Base-by-base conservation (phyloP, 257 asterid genomes). In the Echites panduratus region DNA sequence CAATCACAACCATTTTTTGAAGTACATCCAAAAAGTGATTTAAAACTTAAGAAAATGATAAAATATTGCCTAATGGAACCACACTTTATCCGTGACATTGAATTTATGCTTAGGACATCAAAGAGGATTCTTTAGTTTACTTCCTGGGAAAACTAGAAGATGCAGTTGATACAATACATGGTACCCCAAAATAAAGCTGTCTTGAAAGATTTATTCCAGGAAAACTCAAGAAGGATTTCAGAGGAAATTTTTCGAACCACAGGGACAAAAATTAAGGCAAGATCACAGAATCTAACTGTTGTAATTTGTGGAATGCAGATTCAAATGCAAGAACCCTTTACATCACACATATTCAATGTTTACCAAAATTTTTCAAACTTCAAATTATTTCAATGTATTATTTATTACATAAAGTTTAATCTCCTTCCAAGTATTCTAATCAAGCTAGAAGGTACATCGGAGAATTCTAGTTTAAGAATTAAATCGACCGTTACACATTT, bases 1-100 rank as follows among this genome's bases (percentile, higher is more conserved):
- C 43, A 53, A 16, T 63, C 68, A 63, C 47, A 63, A 19, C 68
- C 68, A 35, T 20, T 62, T 63, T 63, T 7, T 63, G 26, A 35
- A 35, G 49, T 19, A 35, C 69, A 38, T 38, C 24, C 47, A 40
- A 5, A 19, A 38, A 20, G 38, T 17, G 47, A 22, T 64, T 40
- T 24, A 7, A 38, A 64, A 64, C 27, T 62, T 62, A 20, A 27
- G 13, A 62, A 32, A 62, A 32, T 62, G 44, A 32, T 62, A 16
- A 32, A 6, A 5, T 4, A 17, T 1, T 29, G 47, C 43, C 12
- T 6, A 11, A 26, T 41, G 17, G 59, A 24, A 44, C 58, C 41
- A 26, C 41, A 68, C 38, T 20, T 47, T 6, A 26, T 12, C 27
- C 56, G 17, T 12, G 26, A 29, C n/a, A 47, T 24, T 24, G 43